These are phyloP conservation scores for Lophiostoma macrostomum DNA, from an alignment of 495 filamentous ascomycete species.

Conservation along the genomic window DNA sequence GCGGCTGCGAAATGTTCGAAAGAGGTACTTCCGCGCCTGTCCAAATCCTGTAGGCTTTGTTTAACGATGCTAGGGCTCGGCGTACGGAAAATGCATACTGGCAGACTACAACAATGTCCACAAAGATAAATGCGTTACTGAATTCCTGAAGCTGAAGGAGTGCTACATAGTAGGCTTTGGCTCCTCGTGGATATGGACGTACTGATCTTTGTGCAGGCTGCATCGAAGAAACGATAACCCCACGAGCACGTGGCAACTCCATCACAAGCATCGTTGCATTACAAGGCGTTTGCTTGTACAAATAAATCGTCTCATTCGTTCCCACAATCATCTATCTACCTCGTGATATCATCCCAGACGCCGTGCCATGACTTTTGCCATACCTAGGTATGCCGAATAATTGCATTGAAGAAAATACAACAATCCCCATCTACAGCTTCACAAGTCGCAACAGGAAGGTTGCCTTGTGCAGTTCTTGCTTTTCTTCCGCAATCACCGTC, in stretches of 20 bases:
- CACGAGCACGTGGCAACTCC: neutral
- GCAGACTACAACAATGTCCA: constrained; percentile 86
- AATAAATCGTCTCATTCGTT: neutral
- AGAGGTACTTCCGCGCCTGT: too few species aligned
- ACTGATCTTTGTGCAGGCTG: constrained; percentile 39
- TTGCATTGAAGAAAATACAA: too few species aligned
- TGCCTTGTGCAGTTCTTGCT: constrained; percentile 84
- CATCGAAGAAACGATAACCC: constrained; percentile 45
- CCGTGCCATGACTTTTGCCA: too few species aligned
- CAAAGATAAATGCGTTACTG: constrained; percentile 83
- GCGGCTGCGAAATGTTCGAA: constrained; percentile 77
- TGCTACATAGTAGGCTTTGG: constrained; percentile 71
- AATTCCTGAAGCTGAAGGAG: constrained; percentile 83
- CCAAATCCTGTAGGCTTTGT: too few species aligned
- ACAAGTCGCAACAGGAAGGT: constrained; percentile 80
- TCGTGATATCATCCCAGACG: neutral
- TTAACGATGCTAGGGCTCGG: constrained; percentile 57
- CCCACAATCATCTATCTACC: constrained; percentile 10
- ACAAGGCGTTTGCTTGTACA: constrained; percentile 14
- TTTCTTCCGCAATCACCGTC: constrained; percentile 73
- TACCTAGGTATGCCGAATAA: too few species aligned
- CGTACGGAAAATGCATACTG: constrained; percentile 89
- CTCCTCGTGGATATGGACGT: constrained; percentile 1
- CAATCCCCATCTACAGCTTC: constrained; percentile 55
- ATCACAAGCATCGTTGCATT: constrained; percentile 2